phyloP scores from a whole-genome alignment of 2,329 filamentous ascomycete species.

The Didymella exigua region DNA sequence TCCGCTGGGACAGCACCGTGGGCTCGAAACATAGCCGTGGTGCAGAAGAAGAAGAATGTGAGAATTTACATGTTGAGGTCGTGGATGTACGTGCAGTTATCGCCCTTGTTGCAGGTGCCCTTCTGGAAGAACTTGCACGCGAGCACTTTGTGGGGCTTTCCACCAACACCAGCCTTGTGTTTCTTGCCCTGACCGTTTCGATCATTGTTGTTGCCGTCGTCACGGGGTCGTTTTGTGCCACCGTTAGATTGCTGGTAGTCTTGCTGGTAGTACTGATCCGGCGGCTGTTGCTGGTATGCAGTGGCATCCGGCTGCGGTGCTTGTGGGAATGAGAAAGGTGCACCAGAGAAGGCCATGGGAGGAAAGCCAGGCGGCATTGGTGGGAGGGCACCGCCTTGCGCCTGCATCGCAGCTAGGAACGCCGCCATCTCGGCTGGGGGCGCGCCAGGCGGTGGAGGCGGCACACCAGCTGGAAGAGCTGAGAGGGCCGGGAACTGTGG shows the following conservation, averaged over 20 bases:
- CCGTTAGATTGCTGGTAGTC: constrained; percentile 39
- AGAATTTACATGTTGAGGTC: constrained; percentile 48
- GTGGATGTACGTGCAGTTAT: constrained; percentile 76
- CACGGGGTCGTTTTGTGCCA: constrained; percentile 45
- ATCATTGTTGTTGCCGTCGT: constrained; percentile 35
- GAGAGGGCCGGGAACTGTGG: constrained; percentile 25
- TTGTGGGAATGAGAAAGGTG: constrained; percentile 26
- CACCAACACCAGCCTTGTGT: constrained; percentile 29
- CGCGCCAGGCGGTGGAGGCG: constrained; percentile 21
- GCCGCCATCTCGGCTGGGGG: constrained; percentile 31
- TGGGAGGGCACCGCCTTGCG: constrained; percentile 15
- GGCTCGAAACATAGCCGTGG: not conserved
- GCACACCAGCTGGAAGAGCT: constrained; percentile 19
- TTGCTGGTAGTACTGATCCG: constrained; percentile 33
- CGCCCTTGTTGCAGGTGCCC: constrained; percentile 74
- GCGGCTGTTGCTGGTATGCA: constrained; percentile 22
- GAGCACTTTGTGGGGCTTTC: constrained; percentile 47
- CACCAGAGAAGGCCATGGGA: constrained; percentile 19
- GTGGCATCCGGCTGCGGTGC: constrained; percentile 16
- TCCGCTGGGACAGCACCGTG: not conserved
- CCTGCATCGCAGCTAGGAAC: constrained; percentile 33
- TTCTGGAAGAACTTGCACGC: constrained; percentile 73
- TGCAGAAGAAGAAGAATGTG: not conserved
- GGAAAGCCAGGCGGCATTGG: constrained; percentile 29
- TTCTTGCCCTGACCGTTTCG: constrained; percentile 60